phyloP scores from a whole-genome alignment of 2,329 filamentous ascomycete genomes.

The Colletotrichum tabaci region DNA sequence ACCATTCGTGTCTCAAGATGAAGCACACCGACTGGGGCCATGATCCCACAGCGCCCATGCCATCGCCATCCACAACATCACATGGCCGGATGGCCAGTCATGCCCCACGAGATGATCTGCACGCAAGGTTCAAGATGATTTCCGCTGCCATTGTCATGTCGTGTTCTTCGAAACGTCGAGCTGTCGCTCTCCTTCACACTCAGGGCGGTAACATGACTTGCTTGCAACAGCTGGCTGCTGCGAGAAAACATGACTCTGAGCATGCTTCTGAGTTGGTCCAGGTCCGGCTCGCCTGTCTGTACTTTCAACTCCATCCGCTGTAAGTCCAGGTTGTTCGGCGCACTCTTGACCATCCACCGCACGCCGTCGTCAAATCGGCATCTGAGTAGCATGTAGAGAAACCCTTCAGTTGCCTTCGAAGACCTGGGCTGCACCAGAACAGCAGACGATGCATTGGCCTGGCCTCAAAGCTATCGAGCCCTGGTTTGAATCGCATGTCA shows the following conservation, averaged over 20 bases:
- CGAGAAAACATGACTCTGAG: not conserved
- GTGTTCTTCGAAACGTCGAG: not conserved
- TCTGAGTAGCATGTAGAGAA: not conserved
- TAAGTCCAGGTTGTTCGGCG: not conserved
- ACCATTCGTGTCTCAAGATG: constrained; percentile 32
- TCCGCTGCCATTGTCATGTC: not conserved
- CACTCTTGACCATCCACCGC: not conserved
- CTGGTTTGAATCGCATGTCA: constrained; percentile 7
- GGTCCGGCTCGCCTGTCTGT: constrained; percentile 3
- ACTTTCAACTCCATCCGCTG: constrained; percentile 9
- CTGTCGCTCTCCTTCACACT: not conserved
- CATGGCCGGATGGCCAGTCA: constrained; percentile 10
- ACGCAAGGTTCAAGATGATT: not conserved
- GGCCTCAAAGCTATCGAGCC: not conserved
- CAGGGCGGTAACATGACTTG: not conserved
- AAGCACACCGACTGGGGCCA: constrained; percentile 24
- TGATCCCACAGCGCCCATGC: constrained; percentile 21
- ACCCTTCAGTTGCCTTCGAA: not conserved
- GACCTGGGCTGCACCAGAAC: not conserved
- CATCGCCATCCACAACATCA: constrained; percentile 7
- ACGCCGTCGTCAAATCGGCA: not conserved
- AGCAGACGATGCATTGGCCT: not conserved
- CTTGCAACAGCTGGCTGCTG: not conserved
- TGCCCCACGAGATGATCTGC: not conserved
- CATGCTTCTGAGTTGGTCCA: not conserved